Evolutionary conservation across 163 green algal species (phyloP), one percentile per base, ranked within the genome.

Genomic region (Scenedesmus sp.): DNA sequence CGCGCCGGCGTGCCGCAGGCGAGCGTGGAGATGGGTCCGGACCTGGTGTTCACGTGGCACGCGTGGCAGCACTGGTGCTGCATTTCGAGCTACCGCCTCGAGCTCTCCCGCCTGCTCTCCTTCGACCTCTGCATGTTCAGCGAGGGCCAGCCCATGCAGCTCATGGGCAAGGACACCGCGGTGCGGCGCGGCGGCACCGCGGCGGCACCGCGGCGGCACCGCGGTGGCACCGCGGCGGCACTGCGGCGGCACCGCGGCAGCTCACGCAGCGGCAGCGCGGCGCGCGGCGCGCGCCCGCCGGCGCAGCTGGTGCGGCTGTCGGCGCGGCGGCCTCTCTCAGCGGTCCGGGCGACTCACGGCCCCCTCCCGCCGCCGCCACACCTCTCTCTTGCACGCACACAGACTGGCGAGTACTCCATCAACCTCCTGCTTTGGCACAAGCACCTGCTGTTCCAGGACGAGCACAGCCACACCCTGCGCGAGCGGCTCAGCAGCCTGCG

Each of bases 361-460:
- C n/a, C n/a, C n/a, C n/a, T n/a, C n/a, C n/a, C n/a, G 39, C 39
- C 39, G 39, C 10, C 7, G 7, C 10, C 39, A 10, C 39, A 47
- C 39, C 39, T 6, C 39, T 47, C 39, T 47, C 39, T 15, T 10
- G 39, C 39, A 6, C 39, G 39, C 39, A 47, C 39, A 10, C 39
- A 76, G 67, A 65, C 67, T 64, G 67, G 67, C 11, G 70, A 69
- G 57, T 70, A 69, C 42, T 44, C 39, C n/a, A 31, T 70, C 17
- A 70, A 69, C 70, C 56, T 78, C 36, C 70, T 78, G 70, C 56
- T 78, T 39, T 78, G 70, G 70, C 70, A 78, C 70, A 78, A 78
- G 70, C 39, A 26, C 13, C 56, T 78, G 70, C 56, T 78, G 70
- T 78, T 51, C 45, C 47, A 63, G 7, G 70, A 78, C 10, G 1